Evolutionary conservation across 2,329 filamentous ascomycete species (phyloP), one percentile per base, ranked within the genome.

Genomic region (Hysterium pulicare): DNA sequence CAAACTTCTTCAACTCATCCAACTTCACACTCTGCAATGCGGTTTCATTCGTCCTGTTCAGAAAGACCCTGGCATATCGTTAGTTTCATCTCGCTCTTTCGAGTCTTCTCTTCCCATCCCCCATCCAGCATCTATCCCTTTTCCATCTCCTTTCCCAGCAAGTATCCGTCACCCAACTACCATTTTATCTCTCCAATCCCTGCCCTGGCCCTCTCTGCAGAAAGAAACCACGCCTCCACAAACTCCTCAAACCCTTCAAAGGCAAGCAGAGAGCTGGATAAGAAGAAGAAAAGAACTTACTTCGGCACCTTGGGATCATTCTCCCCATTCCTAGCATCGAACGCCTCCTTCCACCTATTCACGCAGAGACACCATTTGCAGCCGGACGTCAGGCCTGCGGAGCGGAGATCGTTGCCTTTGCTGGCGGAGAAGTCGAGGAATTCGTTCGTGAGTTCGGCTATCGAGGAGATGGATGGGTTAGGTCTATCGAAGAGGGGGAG

Each of bases 291-390:
- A 28, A 28, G 13, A 28, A 36, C 54, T 43, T 42, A 59, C 57
- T 65, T 71, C 1, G 72, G 72, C 35, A 75, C 72, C 50, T 71
- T 68, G 48, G 59, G 62, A 37, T 73, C 71, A 24, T 68, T 67
- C 32, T 73, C 72, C 10, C 65, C 66, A 35, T 68, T 72, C 46
- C 74, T 66, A 1, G 78, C 78, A 41, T 77, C 68, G 46, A 79
- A 75, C 2, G 79, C 81, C 58, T 83, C 79, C 51, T 75, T 75
- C 78, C 78, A 83, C 33, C 79, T 64, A 9, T 62, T 68, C 2
- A 78, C 79, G 54, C 81, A 83, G 4, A 84, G 62, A 60, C 81
- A 84, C 78, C 81, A 83, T 58, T 77, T 79, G 54, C 79, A 82
- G 6, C 80, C 79, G 10, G 68, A 74, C 16, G 70, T 76, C 41